Base-by-base conservation (phyloP, 2,329 filamentous ascomycete species). In the Stemphylium vesicarium region DNA sequence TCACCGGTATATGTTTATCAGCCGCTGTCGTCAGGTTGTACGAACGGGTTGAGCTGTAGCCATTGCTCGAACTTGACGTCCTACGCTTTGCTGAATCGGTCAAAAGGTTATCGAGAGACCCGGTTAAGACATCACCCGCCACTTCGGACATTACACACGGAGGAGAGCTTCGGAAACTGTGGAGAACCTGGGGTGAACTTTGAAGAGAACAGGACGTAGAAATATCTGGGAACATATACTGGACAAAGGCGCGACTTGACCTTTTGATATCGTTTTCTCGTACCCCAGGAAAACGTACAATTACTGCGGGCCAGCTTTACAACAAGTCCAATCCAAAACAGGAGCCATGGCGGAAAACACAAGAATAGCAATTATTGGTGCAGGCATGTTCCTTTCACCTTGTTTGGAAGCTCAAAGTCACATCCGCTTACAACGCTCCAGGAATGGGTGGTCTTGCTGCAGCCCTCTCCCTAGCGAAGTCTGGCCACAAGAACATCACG, bases 371-470 rank as follows among this genome's bases (percentile, higher is more conserved):
- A 64, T 75, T 8, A 56, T 74, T 32, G 72, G 72, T 24, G 71
- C 72, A 60, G 70, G 70, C 69, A 66, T 16, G 63, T 16, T 15
- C 9, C n/a, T 13, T 2, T 22, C 16, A 46, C 35, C 13, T 22
- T 15, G 38, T 6, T 20, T 24, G 13, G 12, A 1, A 37, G 11
- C 12, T 49, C 20, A 20, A 13, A 16, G 26, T 11, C 24, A 36
- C 26, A 32, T 16, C 15, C 24, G 35, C 56, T 70, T 42, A 69
- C 56, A 26, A 53, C 2, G 10, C 13, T n/a, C 3, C 12, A 88
- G 89, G 90, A 61, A 94, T 95, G 89, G 90, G 90, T 47, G 91
- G 91, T 24, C 80, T 94, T 24, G 85, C 88, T 53, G 83, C 81
- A 46, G 89, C 90, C 6, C 82, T 94, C 32, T 85, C 89, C 11